A percentile compares a stretch with the other conserved stretches of the same genome.
These are phyloP conservation scores for Daldinia concentrica DNA, from an alignment of 495 filamentous ascomycete genomes.

Conservation along the genomic window DNA sequence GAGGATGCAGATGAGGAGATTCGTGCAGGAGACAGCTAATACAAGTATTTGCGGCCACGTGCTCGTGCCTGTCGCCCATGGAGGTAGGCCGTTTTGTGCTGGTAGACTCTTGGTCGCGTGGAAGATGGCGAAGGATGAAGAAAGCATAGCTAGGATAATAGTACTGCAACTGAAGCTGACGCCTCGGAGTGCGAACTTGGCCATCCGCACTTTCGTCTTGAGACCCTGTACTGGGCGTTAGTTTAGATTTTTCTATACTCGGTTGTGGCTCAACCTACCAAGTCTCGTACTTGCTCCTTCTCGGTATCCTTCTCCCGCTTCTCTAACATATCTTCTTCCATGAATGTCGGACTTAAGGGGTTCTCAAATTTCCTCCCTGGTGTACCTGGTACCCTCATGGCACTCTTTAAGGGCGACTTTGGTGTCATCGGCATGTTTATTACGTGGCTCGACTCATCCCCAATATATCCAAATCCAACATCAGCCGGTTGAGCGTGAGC, in stretches of 20 bases:
- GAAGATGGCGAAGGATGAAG: conserved; percentile 87
- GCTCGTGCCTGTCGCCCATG: conserved; percentile 83
- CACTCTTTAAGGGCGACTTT: conserved; percentile 82
- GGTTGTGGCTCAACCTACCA: conserved; percentile 67
- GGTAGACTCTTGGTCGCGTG: conserved; percentile 79
- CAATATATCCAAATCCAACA: conserved; percentile 91
- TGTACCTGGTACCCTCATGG: conserved; percentile 83
- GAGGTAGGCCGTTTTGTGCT: conserved; percentile 76
- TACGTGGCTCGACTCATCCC: conserved; percentile 62
- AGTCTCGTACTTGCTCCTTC: conserved; percentile 81
- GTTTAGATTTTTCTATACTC: conserved; percentile 18
- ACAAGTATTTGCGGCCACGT: conserved; percentile 91
- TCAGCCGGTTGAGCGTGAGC: conserved; percentile 77
- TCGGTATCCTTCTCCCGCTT: conserved; percentile 79
- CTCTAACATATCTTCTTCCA: conserved; percentile 84
- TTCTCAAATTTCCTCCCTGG: conserved; percentile 69
- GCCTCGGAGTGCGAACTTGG: conserved; percentile 90
- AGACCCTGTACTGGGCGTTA: conserved; percentile 72
- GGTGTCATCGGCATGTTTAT: conserved; percentile 68
- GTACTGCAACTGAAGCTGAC: conserved; percentile 97
- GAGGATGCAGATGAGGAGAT: conserved; percentile 77
- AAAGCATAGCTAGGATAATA: conserved; percentile 89
- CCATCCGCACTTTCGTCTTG: conserved; percentile 90
- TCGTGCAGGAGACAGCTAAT: conserved; percentile 78
- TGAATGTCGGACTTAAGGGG: conserved; percentile 87